Evolutionary conservation across 2,329 filamentous ascomycete genomes (phyloP).

Genomic region (Sporothrix dimorphospora): DNA sequence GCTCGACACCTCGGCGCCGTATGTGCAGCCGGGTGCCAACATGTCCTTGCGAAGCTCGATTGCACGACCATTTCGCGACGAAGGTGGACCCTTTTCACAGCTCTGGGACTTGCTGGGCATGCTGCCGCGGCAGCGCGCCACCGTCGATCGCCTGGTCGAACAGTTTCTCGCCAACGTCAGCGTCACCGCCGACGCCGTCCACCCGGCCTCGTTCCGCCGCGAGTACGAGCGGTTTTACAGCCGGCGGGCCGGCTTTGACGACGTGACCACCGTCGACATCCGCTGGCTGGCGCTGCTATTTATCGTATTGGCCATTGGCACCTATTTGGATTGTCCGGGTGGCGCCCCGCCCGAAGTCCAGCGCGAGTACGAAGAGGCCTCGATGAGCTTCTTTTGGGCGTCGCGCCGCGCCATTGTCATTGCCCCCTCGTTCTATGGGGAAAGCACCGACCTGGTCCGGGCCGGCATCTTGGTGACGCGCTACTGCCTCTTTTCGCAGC

Average conservation of each 20-base stretch:
- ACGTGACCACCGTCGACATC: constrained; percentile 46
- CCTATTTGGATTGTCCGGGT: constrained; percentile 41
- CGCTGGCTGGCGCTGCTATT: constrained; percentile 48
- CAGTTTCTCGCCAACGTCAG: constrained; percentile 45
- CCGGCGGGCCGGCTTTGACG: constrained; percentile 45
- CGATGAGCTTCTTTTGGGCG: constrained; percentile 48
- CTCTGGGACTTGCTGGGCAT: constrained; percentile 48
- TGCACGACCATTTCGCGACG: constrained; percentile 30
- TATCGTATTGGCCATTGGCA: constrained; percentile 46
- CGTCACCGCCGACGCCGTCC: constrained; percentile 44
- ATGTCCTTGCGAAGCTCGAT: constrained; percentile 4
- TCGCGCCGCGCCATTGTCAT: constrained; percentile 46
- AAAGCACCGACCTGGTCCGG: constrained; percentile 46
- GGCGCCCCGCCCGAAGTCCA: constrained; percentile 34
- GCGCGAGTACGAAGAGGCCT: constrained; percentile 44
- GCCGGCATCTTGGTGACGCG: constrained; percentile 46
- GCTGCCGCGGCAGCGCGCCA: constrained; percentile 44
- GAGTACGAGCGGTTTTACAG: constrained; percentile 47
- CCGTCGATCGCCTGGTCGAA: constrained; percentile 43
- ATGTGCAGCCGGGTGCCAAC: constrained; percentile 30
- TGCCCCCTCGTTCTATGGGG: constrained; percentile 47
- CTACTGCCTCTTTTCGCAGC: constrained; percentile 45
- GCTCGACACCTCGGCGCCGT: constrained; percentile 30
- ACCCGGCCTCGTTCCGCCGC: constrained; percentile 41
- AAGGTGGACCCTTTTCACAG: constrained; percentile 37